Evolutionary conservation across 2,329 filamentous ascomycete genomes (phyloP), one percentile per base, ranked within the genome.

Genomic region (Calonectria pseudoreteaudii): DNA sequence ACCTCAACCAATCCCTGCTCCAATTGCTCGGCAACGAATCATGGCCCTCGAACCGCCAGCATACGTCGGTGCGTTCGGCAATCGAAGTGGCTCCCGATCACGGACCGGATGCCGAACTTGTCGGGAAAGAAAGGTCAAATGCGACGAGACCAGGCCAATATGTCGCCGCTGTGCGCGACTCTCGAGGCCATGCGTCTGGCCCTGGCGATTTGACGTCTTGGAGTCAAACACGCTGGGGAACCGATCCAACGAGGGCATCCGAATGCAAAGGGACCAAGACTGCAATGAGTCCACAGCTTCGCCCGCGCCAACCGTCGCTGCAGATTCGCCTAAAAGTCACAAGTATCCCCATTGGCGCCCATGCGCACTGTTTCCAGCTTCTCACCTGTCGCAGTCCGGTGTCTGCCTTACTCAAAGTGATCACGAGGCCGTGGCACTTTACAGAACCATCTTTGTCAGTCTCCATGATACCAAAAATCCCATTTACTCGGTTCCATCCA

Each of bases 391-490:
- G 18, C 65, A n/a, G n/a, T 67, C 65, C 44, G 65, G 65, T 11
- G 9, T 67, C 2, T 67, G 65, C 13, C 47, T 67, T 6, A 28
- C 23, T 6, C 49, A 50, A 38, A 56, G 14, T 1, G 65, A 67
- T 6, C 65, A 67, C 6, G 34, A 52, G 26, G 65, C 65, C 6
- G 26, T 67, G 14, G 38, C n/a, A 26, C 31, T 67, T 2, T 67
- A 67, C 34, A 44, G 65, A 56, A 67, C 47, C 0, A 31, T 53
- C 9, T 67, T 67, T 41, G 65, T 67, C 34, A 67, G 65, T 11
- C 65, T 67, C 5, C 65, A 67, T 13, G 65, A 67, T 14, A 67
- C 65, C 13, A 67, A 67, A 56, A 67, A 53, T 30, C 65, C 65
- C 6, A 56, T 50, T 2, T 67, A 67, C 30, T 67, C 65, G 2